Evolutionary conservation across 306 rosid species (phyloP).

Genomic region (Luffa aegyptiaca): DNA sequence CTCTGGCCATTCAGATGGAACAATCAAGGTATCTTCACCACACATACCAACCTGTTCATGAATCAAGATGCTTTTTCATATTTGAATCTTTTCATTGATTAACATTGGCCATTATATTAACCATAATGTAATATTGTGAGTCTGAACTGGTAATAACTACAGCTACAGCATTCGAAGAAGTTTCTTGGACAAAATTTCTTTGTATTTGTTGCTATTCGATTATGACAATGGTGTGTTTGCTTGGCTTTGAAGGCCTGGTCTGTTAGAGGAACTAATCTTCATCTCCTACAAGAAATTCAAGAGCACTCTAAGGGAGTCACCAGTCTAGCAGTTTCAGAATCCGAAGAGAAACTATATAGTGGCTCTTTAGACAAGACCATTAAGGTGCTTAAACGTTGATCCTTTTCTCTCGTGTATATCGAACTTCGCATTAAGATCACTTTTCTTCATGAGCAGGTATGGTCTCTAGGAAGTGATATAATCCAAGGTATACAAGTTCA

Average conservation of each 20-base stretch:
- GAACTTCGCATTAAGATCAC: background rate
- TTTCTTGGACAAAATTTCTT: background rate
- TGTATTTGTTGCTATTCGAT: conserved; percentile 4
- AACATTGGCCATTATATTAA: background rate
- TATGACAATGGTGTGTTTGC: conserved; percentile 20
- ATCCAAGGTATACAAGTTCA: conserved; percentile 48
- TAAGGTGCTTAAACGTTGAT: conserved; percentile 33
- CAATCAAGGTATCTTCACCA: conserved; percentile 53
- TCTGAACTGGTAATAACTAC: background rate
- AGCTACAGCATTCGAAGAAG: background rate
- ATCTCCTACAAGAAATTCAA: conserved; percentile 53
- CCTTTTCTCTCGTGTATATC: background rate
- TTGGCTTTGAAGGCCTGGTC: conserved; percentile 62
- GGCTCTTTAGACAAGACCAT: conserved; percentile 78
- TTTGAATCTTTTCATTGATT: background rate
- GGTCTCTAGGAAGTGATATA: conserved; percentile 54
- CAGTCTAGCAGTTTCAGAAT: conserved; percentile 44
- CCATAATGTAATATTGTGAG: background rate
- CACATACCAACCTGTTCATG: background rate
- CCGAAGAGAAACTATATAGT: conserved; percentile 56
- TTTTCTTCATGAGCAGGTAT: conserved; percentile 36
- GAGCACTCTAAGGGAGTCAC: conserved; percentile 75
- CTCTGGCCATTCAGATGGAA: conserved; percentile 95
- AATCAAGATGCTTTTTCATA: background rate
- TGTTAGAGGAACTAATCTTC: conserved; percentile 50